These are phyloP conservation scores for Lentinula detonsa DNA, from an alignment of 768 basidiomycete genomes.

Conservation along the genomic window DNA sequence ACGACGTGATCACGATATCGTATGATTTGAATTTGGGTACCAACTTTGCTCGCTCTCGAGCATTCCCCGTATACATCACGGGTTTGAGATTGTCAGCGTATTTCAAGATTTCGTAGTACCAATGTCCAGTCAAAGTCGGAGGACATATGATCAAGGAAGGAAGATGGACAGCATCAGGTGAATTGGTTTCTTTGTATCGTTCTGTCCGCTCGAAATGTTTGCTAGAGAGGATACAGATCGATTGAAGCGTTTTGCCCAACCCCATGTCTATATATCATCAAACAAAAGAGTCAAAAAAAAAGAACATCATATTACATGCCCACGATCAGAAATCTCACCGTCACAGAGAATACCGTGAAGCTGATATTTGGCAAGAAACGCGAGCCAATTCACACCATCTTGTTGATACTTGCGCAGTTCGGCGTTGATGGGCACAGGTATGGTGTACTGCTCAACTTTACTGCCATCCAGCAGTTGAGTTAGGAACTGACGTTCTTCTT, in stretches of 20 bases:
- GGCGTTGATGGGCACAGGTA: constrained; percentile 87
- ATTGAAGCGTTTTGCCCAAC: constrained; percentile 95
- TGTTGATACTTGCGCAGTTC: constrained; percentile 96
- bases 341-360: constrained; percentile 97
- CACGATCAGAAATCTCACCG: constrained; percentile 43
- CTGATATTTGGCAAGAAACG: constrained; percentile 96
- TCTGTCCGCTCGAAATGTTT: constrained; percentile 86
- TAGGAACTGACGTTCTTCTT: constrained; percentile 86
- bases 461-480: constrained; percentile 91
- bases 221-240: constrained; percentile 93
- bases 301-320: no score
- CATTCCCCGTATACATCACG: constrained; percentile 83
- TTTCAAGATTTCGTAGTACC: constrained; percentile 97
- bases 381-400: constrained; percentile 98
- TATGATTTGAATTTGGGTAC: constrained; percentile 58
- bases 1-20: constrained; percentile 96
- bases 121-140: constrained; percentile 96
- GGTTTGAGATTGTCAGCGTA: constrained; percentile 83
- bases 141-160: constrained; percentile 96
- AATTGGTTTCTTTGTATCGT: constrained; percentile 56
- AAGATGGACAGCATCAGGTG: constrained; percentile 75
- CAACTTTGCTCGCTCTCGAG: constrained; percentile 71
- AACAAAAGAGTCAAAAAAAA: neutral
- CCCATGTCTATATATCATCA: constrained; percentile 79
- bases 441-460: constrained; percentile 85